Evolutionary conservation across 2,329 filamentous ascomycete species (phyloP), one percentile per base, ranked within the genome.

Genomic region (Arachnomyces sp.): DNA sequence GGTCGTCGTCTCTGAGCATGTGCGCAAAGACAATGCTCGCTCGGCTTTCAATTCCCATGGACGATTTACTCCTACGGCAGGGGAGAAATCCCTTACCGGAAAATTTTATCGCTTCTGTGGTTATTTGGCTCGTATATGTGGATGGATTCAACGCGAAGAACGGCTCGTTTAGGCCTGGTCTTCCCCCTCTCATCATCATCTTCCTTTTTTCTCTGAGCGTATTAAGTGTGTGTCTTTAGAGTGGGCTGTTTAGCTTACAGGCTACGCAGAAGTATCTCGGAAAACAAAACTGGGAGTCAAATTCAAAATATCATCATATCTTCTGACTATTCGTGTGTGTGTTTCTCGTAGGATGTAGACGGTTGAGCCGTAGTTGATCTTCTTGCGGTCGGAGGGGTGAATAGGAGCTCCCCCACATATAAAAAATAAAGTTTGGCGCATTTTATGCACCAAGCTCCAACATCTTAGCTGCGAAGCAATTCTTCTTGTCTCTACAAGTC

Each of bases 1-100:
- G 92, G 92, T 96, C 92, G 92, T 77, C 90, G 92, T 94, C 85
- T 98, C 73, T 98, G 77, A 85, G 73, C 69, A 62, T 66, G 51
- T 67, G 57, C 55, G 52, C 45, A 49, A 44, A 17, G 46, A 49
- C n/a, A n/a, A n/a, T n/a, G n/a, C n/a, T n/a, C 49, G 38, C 59
- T 60, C 53, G 52, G 51, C 46, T 46, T 54, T 47, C 50, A 43
- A 45, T 45, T 49, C 41, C 36, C 52, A 48, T 52, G 50, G 46
- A n/a, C 17, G 39, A 39, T 46, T 36, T 45, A 5, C 5, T 7
- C 31, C 12, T 32, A 4, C 12, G 5, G 31, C 31, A 7, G 12
- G n/a, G 31, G 31, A 4, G 31, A 32, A 4, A 32, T 5, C 7
- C n/a, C n/a, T 14, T 32, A 12, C 12, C 15, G 15, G n/a, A 32